phyloP scores from a whole-genome alignment of 1,284 basidiomycete species.

The Rhodotorula sp. region DNA sequence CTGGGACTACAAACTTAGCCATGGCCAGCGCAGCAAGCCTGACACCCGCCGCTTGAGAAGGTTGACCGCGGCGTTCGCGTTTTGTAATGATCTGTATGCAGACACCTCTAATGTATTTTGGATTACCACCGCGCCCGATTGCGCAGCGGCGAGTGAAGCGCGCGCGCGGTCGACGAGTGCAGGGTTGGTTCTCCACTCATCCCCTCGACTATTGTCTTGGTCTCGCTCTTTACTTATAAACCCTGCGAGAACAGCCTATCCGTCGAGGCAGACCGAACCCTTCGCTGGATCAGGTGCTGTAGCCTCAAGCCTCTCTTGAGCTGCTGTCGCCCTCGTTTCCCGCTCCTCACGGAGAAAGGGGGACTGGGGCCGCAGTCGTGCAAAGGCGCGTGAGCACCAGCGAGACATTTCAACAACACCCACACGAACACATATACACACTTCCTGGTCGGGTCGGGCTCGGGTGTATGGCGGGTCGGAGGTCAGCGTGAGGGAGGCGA shows the following conservation, averaged over 20 bases:
- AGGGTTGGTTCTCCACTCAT: constrained; percentile 17
- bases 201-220: constrained; percentile 32
- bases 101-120: neutral
- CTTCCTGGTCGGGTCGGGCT: neutral
- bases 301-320: neutral
- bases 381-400: constrained; percentile 5
- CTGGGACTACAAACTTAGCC: too few relatives aligned
- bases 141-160: neutral
- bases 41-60: neutral
- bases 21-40: neutral
- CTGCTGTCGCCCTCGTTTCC: neutral
- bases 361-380: neutral
- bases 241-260: constrained; percentile 23
- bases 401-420: neutral
- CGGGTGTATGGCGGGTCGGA: neutral
- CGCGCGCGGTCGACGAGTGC: neutral
- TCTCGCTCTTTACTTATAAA: neutral
- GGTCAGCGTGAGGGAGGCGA: neutral
- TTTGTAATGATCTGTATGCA: neutral
- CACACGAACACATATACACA: neutral
- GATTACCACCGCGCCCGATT: neutral
- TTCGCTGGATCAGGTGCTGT: constrained; percentile 1
- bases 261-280: constrained; percentile 19
- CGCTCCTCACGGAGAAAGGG: neutral
- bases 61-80: neutral